Evolutionary conservation across 768 basidiomycete species (phyloP).

Genomic region (Pleurotus platypus): DNA sequence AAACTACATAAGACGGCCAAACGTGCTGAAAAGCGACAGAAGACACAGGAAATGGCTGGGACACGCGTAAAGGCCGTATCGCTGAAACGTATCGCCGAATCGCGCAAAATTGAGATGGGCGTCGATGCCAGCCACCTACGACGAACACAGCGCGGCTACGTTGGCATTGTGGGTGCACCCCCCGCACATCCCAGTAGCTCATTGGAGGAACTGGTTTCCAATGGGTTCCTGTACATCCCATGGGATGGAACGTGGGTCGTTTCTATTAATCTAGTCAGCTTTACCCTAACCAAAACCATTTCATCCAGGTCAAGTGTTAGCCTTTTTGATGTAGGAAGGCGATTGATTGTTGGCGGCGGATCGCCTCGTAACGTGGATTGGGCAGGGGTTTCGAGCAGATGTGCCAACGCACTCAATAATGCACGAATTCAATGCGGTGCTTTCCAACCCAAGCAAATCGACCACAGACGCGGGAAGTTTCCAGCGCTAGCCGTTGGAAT

Average conservation of each 20-base stretch:
- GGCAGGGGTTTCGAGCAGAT: background rate
- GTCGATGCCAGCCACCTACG: background rate
- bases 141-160: background rate
- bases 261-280: background rate
- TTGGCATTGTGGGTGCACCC: no score
- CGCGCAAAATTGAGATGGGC: no score
- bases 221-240: background rate
- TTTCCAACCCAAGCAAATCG: background rate
- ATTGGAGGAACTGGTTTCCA: background rate
- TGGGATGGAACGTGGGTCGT: background rate
- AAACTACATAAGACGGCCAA: background rate
- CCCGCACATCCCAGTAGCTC: background rate
- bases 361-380: background rate
- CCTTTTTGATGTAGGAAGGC: background rate
- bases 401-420: background rate
- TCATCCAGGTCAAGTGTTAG: background rate
- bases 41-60: background rate
- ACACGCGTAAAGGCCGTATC: background rate
- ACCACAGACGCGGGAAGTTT: constrained; percentile 19
- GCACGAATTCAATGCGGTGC: background rate
- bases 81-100: background rate
- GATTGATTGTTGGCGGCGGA: background rate
- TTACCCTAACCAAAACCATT: background rate
- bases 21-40: background rate
- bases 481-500: constrained; percentile 15